Evolutionary conservation across 371 early-diverging fungal genomes (phyloP).

Genomic region (Basidiobolus meristosporus): DNA sequence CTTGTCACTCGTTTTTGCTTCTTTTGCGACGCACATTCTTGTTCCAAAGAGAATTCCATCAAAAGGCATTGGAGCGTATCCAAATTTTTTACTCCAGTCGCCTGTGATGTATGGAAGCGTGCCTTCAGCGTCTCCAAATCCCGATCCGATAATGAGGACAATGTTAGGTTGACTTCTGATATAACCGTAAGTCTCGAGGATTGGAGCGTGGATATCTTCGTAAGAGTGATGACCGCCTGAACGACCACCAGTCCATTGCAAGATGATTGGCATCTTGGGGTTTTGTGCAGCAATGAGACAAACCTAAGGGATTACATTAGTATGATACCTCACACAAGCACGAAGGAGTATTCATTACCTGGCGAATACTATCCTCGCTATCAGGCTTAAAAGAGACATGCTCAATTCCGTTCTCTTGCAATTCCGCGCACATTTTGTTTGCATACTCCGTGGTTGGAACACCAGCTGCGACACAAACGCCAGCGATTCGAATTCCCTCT

Average conservation of each 20-base stretch:
- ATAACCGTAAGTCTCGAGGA: constrained; percentile 81
- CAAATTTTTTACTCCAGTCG: constrained; percentile 72
- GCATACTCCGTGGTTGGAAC: constrained; percentile 85
- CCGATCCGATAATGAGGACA: constrained; percentile 78
- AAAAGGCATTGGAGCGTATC: constrained; percentile 90
- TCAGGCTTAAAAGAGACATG: constrained; percentile 90
- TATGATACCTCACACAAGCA: too few relatives aligned
- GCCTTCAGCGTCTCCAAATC: constrained; percentile 80
- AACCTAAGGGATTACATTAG: too few relatives aligned
- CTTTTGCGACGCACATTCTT: constrained; percentile 89
- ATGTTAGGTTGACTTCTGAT: constrained; percentile 77
- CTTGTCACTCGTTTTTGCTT: constrained; percentile 57
- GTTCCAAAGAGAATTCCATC: constrained; percentile 89
- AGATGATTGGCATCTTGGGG: constrained; percentile 74
- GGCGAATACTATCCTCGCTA: constrained; percentile 63
- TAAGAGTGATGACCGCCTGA: constrained; percentile 94
- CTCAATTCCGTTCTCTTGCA: constrained; percentile 63
- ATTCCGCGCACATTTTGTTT: constrained; percentile 56
- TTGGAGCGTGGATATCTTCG: constrained; percentile 87
- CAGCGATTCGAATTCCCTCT: constrained; percentile 84
- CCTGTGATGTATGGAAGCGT: constrained; percentile 89
- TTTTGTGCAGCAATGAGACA: constrained; percentile 67
- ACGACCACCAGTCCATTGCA: constrained; percentile 96
- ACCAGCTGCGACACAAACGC: constrained; percentile 81
- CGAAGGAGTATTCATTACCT: constrained; percentile 30